Evolutionary conservation across 129 eudicot species (phyloP).

Genomic region (Flaveria bidentis): DNA sequence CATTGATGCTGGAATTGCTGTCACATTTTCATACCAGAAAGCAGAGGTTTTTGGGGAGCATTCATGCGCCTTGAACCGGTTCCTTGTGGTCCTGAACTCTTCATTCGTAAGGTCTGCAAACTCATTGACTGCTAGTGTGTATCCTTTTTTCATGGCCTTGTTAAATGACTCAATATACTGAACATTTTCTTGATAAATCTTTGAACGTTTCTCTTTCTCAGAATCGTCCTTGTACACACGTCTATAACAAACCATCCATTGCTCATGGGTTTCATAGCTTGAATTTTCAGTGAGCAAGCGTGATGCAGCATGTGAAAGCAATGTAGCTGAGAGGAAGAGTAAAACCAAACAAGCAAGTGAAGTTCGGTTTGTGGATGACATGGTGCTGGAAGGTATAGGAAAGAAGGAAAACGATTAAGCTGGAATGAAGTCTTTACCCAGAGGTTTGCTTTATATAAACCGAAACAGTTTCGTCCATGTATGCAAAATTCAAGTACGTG

Average conservation of each 20-base stretch:
- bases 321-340: no score
- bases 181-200: conserved; percentile 30
- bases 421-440: no score
- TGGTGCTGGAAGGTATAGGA: no score
- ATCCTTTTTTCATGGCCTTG: conserved; percentile 32
- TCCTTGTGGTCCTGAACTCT: conserved; percentile 31
- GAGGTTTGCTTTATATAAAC: no score
- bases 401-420: no score
- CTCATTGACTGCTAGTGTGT: conserved; percentile 37
- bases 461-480: no score
- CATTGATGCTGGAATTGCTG: background rate
- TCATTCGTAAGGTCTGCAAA: conserved; percentile 38
- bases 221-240: conserved; percentile 33
- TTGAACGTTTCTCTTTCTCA: conserved; percentile 27
- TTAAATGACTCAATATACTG: conserved; percentile 37
- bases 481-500: no score
- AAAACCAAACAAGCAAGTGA: no score
- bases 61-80: conserved; percentile 29
- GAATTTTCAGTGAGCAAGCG: no score
- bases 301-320: no score
- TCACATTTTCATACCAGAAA: conserved; percentile 5
- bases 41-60: conserved; percentile 14
- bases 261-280: conserved; percentile 20
- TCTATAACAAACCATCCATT: conserved; percentile 40
- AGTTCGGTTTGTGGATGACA: no score